Evolutionary conservation across 495 filamentous ascomycete species (phyloP), one percentile per base, ranked within the genome.

Genomic region (Amphirosellinia nigrospora): DNA sequence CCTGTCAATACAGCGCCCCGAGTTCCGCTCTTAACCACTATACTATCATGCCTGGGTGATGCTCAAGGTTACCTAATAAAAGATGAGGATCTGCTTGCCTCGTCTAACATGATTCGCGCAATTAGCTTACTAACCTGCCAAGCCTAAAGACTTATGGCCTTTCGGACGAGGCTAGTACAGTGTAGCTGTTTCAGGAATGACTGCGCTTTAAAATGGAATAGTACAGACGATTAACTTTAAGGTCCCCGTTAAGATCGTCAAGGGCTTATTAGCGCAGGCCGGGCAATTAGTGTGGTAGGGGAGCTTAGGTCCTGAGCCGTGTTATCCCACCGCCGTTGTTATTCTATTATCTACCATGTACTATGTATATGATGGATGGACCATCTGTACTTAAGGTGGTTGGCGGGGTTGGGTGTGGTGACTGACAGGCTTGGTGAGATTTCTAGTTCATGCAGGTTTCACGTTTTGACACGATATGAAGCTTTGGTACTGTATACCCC

Each of bases 401-500:
- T 32, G 34, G 64, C 50, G 46, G 38, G 64, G 66, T 60, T 55
- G 16, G 26, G 11, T 41, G 39, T 68, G 13, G 11, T 43, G 38
- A 50, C 39, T 28, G n/a, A n/a, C n/a, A 16, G 67, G 67, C 56
- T 43, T 15, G 52, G 66, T 58, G 30, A 68, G 67, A 64, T 69
- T 69, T 62, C 28, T 59, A 32, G 59, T 64, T 64, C 45, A 63
- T 69, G 58, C 67, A 69, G 30, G 66, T 68, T 68, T 61, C 55
- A 50, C 41, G n/a, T 46, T 32, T 34, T 38, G 23, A 30, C 30
- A 26, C 16, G 28, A 38, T 30, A 16, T 48, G 61, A 64, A 36
- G 61, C 30, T 19, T 50, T 36, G 41, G 61, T 48, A 38, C 61
- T 50, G 61, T 64, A 23, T 21, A 1, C 19, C 61, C 61, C 61